Conservation (phyloP, 108 stramenopile species). For the Chaetoceros tenuissimus region DNA sequence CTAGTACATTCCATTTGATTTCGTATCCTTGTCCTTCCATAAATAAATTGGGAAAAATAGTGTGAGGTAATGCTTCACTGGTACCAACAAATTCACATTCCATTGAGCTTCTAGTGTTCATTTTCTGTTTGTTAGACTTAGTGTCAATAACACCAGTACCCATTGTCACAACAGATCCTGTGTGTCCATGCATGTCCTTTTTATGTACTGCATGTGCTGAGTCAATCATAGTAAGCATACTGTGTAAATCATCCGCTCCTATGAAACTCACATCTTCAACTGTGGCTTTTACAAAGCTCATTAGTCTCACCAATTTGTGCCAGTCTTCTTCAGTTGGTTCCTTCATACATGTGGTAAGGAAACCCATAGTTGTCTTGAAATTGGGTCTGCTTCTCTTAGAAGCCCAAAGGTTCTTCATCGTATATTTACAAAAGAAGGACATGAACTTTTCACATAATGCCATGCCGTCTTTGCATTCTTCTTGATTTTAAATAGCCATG, state of each 20-base stretch:
- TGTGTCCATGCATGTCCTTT: slow-evolving; percentile 31
- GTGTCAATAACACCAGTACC: slow-evolving; percentile 6
- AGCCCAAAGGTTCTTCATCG: slow-evolving; percentile 1
- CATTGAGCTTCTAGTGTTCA: slow-evolving; percentile 33
- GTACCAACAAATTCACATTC: slow-evolving; percentile 24
- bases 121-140: slow-evolving; percentile 29
- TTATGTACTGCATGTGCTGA: slow-evolving; percentile 20
- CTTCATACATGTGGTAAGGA: slow-evolving; percentile 15
- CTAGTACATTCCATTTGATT: slow-evolving; percentile 17
- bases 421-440: slow-evolving; percentile 7
- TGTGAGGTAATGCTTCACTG: slow-evolving; percentile 21
- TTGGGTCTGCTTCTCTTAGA: neutral
- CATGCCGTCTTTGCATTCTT: neutral
- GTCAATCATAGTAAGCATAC: slow-evolving; percentile 15
- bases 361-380: slow-evolving; percentile 3
- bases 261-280: slow-evolving; percentile 6
- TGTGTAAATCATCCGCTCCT: neutral
- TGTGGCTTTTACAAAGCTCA: slow-evolving; percentile 27
- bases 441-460: neutral
- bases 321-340: slow-evolving; percentile 17
- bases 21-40: slow-evolving; percentile 32
- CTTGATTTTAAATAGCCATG: slow-evolving; percentile 17
- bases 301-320: slow-evolving; percentile 12
- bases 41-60: slow-evolving; percentile 34
- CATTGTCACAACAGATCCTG: slow-evolving; percentile 19